Base-by-base conservation (phyloP, 1,139 yeast genomes). In the Taiozyma onychis region DNA sequence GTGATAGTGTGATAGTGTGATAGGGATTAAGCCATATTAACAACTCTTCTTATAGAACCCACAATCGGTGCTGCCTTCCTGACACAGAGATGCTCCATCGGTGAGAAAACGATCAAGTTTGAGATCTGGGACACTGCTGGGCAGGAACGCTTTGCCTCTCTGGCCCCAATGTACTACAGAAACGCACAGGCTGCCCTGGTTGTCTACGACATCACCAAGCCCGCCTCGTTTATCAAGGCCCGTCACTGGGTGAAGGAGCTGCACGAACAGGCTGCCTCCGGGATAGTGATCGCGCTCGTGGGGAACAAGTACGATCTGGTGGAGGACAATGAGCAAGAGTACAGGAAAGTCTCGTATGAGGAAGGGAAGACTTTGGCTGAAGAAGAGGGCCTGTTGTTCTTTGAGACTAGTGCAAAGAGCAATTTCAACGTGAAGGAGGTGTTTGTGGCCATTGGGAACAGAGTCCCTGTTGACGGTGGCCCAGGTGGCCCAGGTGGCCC, bases 91-190 rank as follows among this genome's bases (percentile, higher is more conserved):
- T 95, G 97, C 65, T 85, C 91, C 39, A 85, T 93, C 61, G 95
- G 95, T 41, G 90, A 88, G 57, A 81, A 88, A 59, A 88, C 95
- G 16, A 90, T 93, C 65, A 93, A 93, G 67, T 93, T 90, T 69
- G 99, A 93, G 68, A 93, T 93, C 57, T 93, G 98, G 70, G 99
- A 93, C 66, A 93, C 99, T 14, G 99, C 99, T 0, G 99, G 99
- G 18, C 99, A 93, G 71, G 99, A 93, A 68, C 74, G 99, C 56
- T 93, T 93, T 74, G 97, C 98, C 5, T 86, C 95, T 39, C 76
- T 93, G 65, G 98, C 98, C 1, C 99, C 98, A 27, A 88, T 93
- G 96, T 93, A 93, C 70, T 93, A 93, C 73, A 81, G 99, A 66
- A 93, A 93, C 64, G 98, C 99, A n/a, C 98, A 93, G 68, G 96